Evolutionary conservation across 2,329 filamentous ascomycete species (phyloP).

Genomic region (Colletotrichum scovillei): DNA sequence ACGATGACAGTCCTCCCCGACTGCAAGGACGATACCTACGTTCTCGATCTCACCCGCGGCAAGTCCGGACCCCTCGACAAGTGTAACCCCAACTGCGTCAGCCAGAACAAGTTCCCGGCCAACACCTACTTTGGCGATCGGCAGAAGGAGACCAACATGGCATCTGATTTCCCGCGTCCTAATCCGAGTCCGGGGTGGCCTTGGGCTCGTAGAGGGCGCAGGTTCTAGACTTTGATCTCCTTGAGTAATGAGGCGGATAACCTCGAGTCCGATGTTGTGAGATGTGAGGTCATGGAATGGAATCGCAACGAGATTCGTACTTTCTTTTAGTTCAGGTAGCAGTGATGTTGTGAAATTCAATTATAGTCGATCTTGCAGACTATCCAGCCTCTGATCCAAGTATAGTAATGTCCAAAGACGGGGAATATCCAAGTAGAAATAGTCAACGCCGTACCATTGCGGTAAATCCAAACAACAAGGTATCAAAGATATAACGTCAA

Average conservation of each 20-base stretch:
- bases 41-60: constrained; percentile 34
- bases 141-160: constrained; percentile 32
- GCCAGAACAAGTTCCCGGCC: constrained; percentile 34
- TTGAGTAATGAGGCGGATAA: too few species aligned
- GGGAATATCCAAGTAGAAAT: background rate
- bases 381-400: background rate
- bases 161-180: constrained; percentile 14
- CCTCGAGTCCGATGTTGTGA: too few species aligned
- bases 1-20: constrained; percentile 26
- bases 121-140: constrained; percentile 34
- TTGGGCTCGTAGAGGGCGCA: background rate
- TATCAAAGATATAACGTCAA: constrained; percentile 12
- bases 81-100: constrained; percentile 37
- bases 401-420: background rate
- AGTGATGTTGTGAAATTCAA: background rate
- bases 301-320: too few species aligned
- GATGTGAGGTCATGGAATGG: too few species aligned
- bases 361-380: constrained; percentile 7
- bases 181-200: background rate
- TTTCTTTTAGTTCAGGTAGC: background rate
- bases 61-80: constrained; percentile 34
- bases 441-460: background rate
- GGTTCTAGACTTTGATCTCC: background rate
- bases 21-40: constrained; percentile 33
- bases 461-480: background rate